Conservation (phyloP, 106 monocot genomes). For the Dendrobium officinale region DNA sequence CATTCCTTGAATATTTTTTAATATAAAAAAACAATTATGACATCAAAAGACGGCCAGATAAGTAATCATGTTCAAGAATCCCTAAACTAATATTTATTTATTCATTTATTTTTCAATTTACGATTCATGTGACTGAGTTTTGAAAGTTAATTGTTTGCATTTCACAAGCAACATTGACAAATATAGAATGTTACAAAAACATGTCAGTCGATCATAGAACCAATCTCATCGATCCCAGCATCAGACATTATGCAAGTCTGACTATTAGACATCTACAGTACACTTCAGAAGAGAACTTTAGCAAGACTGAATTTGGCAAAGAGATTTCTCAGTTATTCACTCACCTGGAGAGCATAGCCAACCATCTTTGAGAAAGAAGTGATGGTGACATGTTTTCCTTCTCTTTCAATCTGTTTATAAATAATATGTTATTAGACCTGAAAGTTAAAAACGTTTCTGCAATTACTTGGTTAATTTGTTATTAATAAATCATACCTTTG, state of each 20-base stretch:
- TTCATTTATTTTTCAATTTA: neutral
- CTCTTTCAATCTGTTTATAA: conserved; percentile 66
- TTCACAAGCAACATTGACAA: neutral
- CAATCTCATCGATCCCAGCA: neutral
- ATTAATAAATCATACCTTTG: conserved; percentile 45
- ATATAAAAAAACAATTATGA: neutral
- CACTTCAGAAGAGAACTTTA: neutral
- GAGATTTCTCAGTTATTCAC: neutral
- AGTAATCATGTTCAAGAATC: neutral
- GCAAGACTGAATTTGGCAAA: neutral
- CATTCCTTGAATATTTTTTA: neutral
- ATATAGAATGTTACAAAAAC: neutral
- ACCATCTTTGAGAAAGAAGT: conserved; percentile 96
- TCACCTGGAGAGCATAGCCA: conserved; percentile 85
- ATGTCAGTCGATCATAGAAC: neutral
- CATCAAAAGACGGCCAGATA: neutral
- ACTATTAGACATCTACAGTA: neutral
- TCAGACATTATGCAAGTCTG: neutral
- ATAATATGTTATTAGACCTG: neutral
- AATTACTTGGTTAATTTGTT: neutral
- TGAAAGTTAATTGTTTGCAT: neutral
- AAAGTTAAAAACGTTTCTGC: neutral
- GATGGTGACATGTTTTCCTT: conserved; percentile 88
- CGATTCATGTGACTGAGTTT: neutral
- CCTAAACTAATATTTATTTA: neutral